Conservation (phyloP, 768 basidiomycete species). For the Guyanaporus albipodus region DNA sequence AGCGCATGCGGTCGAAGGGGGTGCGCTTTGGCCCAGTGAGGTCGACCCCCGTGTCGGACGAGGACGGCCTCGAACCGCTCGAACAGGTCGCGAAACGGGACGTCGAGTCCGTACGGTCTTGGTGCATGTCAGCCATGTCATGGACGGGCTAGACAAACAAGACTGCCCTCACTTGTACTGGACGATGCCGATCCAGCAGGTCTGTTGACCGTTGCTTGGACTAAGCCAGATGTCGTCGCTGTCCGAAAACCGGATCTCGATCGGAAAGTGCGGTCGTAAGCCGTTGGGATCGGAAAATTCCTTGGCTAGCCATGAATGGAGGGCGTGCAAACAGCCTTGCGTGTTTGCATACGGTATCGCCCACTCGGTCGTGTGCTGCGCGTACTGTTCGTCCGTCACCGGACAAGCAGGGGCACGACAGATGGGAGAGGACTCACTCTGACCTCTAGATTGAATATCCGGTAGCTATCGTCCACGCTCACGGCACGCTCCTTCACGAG, state of each 20-base stretch:
- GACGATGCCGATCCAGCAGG: slow-evolving; percentile 96
- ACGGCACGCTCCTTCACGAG: slow-evolving; percentile 51
- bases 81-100: slow-evolving; percentile 80
- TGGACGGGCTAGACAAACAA: not conserved
- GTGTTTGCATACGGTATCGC: slow-evolving; percentile 76
- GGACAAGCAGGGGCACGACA: not conserved
- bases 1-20: slow-evolving; percentile 60
- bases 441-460: slow-evolving; percentile 92
- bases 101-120: slow-evolving; percentile 82
- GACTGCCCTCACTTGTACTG: slow-evolving; percentile 77
- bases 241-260: slow-evolving; percentile 88
- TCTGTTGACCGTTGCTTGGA: slow-evolving; percentile 73
- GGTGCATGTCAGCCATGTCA: slow-evolving; percentile 3
- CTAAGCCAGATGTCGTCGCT: slow-evolving; percentile 93
- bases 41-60: slow-evolving; percentile 66
- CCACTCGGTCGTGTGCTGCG: slow-evolving; percentile 95
- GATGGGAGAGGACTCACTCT: slow-evolving; percentile 53
- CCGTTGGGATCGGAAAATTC: slow-evolving; percentile 69
- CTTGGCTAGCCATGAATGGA: slow-evolving; percentile 65
- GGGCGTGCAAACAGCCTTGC: slow-evolving; percentile 60
- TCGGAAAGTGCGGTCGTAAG: slow-evolving; percentile 83
- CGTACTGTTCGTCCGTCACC: slow-evolving; percentile 43
- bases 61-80: slow-evolving; percentile 71
- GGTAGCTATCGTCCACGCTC: slow-evolving; percentile 72
- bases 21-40: slow-evolving; percentile 98